phyloP scores from a whole-genome alignment of 192 early-diverging fungal species.

The Oehlia diaphana region DNA sequence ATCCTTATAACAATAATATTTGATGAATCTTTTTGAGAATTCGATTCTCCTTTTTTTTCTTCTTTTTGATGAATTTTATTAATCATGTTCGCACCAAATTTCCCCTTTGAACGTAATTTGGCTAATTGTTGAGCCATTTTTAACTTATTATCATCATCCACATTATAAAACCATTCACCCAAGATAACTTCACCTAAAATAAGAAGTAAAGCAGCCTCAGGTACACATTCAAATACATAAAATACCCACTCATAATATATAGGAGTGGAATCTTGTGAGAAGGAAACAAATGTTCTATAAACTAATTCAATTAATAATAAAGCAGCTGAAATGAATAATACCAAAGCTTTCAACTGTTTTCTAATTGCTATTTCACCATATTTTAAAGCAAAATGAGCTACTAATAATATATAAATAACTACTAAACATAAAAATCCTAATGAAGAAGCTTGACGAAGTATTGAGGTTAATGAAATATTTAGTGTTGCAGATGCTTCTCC shows the following conservation, averaged over 20 bases:
- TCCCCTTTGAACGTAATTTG: not conserved
- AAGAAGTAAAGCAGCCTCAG: conserved; percentile 6
- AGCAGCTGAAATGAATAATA: conserved; percentile 1
- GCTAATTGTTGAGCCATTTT: not conserved
- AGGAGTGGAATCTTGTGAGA: not conserved
- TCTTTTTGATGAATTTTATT: not conserved
- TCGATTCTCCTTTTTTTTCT: not conserved
- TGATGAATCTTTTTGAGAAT: not conserved
- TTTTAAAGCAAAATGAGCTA: conserved; percentile 8
- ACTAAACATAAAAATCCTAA: not conserved
- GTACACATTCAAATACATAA: conserved; percentile 17
- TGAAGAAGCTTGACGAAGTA: not conserved
- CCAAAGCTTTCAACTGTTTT: not conserved
- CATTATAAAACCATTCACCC: conserved; percentile 36
- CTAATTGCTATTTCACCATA: not conserved
- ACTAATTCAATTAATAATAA: conserved; percentile 17
- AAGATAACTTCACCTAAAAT: conserved; percentile 16
- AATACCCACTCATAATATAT: conserved; percentile 1
- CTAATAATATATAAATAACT: not conserved
- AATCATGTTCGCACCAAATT: not conserved
- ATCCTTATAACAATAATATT: not conserved
- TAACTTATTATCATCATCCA: conserved; percentile 29
- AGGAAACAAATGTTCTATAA: not conserved
- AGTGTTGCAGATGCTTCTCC: not conserved
- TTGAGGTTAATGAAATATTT: not conserved